phyloP scores from a whole-genome alignment of 2,329 filamentous ascomycete genomes.

The Neonectria coccinea region DNA sequence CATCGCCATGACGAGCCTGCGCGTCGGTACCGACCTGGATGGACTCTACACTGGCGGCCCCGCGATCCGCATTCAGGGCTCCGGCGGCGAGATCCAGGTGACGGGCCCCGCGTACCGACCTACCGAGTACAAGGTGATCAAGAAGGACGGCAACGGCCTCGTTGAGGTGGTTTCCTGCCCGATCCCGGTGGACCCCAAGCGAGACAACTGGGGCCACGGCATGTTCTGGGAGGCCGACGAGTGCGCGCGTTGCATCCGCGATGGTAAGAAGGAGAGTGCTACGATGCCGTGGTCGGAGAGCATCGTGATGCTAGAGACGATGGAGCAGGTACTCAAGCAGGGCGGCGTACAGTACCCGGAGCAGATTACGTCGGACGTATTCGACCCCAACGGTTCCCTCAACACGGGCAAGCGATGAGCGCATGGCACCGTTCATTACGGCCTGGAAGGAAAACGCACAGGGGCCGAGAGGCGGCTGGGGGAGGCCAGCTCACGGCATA shows the following conservation, averaged over 20 bases:
- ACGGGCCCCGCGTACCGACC: slow-evolving; percentile 78
- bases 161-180: slow-evolving; percentile 65
- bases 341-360: slow-evolving; percentile 67
- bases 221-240: slow-evolving; percentile 94
- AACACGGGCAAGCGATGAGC: slow-evolving; percentile 63
- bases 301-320: slow-evolving; percentile 83
- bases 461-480: neutral
- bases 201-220: slow-evolving; percentile 72
- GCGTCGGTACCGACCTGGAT: slow-evolving; percentile 72
- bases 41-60: slow-evolving; percentile 70
- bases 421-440: slow-evolving; percentile 8
- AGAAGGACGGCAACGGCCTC: slow-evolving; percentile 59
- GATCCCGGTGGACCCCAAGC: slow-evolving; percentile 62
- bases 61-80: slow-evolving; percentile 82
- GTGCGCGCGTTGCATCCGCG: slow-evolving; percentile 78
- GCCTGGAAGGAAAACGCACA: neutral
- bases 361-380: slow-evolving; percentile 68
- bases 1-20: slow-evolving; percentile 75
- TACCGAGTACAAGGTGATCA: slow-evolving; percentile 72
- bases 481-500: slow-evolving; percentile 5
- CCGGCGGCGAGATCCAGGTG: slow-evolving; percentile 85
- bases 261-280: slow-evolving; percentile 81
- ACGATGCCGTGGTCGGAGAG: slow-evolving; percentile 80
- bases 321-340: slow-evolving; percentile 67
- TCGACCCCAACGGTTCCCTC: slow-evolving; percentile 69